These are phyloP conservation scores for Zoysia matrella DNA, from an alignment of 202 grass and related monocot genomes.

Conservation along the genomic window DNA sequence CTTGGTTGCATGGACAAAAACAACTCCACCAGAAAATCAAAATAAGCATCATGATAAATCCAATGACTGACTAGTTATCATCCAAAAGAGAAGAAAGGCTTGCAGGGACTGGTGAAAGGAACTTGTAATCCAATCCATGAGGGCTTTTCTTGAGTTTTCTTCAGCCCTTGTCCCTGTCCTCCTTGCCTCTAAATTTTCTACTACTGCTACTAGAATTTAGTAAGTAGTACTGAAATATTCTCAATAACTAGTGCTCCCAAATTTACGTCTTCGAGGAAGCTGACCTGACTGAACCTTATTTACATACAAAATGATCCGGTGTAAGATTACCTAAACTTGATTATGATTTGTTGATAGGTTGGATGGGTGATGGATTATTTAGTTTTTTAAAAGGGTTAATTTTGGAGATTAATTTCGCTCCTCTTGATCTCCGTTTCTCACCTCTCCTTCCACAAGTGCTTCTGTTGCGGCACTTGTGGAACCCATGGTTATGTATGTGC, in stretches of 20 bases:
- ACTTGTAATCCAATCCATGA: background rate
- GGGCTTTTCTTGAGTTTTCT: slow-evolving; percentile 4
- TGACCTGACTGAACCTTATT: slow-evolving; percentile 37
- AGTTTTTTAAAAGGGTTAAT: too few relatives aligned
- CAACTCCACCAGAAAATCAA: slow-evolving; percentile 62
- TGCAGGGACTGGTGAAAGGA: slow-evolving; percentile 33
- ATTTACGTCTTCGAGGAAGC: slow-evolving; percentile 47
- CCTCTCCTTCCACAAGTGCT: too few relatives aligned
- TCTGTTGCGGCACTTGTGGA: too few relatives aligned
- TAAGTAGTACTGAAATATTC: background rate
- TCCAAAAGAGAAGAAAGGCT: background rate
- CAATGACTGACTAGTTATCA: slow-evolving; percentile 43
- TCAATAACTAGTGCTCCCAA: slow-evolving; percentile 46
- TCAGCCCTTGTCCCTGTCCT: slow-evolving; percentile 44
- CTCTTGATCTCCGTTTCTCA: too few relatives aligned
- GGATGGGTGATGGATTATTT: too few relatives aligned
- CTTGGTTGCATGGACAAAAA: slow-evolving; percentile 69
- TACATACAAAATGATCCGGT: slow-evolving; percentile 65
- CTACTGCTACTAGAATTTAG: background rate
- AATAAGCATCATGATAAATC: slow-evolving; percentile 42
- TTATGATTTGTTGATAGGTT: too few relatives aligned
- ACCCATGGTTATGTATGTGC: slow-evolving; percentile 45
- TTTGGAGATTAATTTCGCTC: too few relatives aligned
- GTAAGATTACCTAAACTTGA: slow-evolving; percentile 60
- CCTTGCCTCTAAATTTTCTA: slow-evolving; percentile 22